Evolutionary conservation across 495 filamentous ascomycete genomes (phyloP), one percentile per base, ranked within the genome.

Genomic region (Aspergillus biplanus): DNA sequence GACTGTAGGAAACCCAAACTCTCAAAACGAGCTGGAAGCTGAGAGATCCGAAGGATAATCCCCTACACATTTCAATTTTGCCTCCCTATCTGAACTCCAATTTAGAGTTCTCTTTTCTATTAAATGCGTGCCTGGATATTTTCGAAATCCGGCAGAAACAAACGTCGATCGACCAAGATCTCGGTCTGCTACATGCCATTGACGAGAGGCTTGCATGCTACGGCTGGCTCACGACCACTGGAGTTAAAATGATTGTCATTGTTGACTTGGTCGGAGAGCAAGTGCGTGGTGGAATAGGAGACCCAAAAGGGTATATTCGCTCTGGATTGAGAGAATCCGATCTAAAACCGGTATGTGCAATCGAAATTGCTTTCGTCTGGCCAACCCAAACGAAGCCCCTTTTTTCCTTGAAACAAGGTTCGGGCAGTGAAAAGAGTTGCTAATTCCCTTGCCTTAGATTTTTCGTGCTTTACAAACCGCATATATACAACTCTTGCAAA

Each of bases 191-290:
- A 37, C 93, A 97, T 73, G 91, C 91, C 16, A 81, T 99, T 47
- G 96, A 98, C 77, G 96, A 99, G 74, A 86, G 92, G 11, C 80
- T 98, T 21, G 92, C 92, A 16, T 86, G 89, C 59, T 99, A 97
- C 80, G 95, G 95, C 63, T 98, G 91, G 87, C 82, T 97, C 70
- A 98, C 95, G n/a, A 97, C 96, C 73, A 98, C 96, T 6, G 94
- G 93, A 6, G 86, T 94, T 33, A 93, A 91, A 73, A 85, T 99
- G 65, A 86, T 97, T 33, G 86, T 92, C 44, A 86, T 97, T 1
- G 89, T 98, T 13, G 95, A 98, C 73, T 87, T 96, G 80, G 83
- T 89, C 54, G 93, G 93, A 1, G 76, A 83, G 50, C 71, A 71
- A 63, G 65, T 59, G 52, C 60, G 53, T 56, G 42, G 68, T 61